These are phyloP conservation scores for Colletotrichum musae DNA, from an alignment of 2,329 filamentous ascomycete genomes.

Conservation along the genomic window DNA sequence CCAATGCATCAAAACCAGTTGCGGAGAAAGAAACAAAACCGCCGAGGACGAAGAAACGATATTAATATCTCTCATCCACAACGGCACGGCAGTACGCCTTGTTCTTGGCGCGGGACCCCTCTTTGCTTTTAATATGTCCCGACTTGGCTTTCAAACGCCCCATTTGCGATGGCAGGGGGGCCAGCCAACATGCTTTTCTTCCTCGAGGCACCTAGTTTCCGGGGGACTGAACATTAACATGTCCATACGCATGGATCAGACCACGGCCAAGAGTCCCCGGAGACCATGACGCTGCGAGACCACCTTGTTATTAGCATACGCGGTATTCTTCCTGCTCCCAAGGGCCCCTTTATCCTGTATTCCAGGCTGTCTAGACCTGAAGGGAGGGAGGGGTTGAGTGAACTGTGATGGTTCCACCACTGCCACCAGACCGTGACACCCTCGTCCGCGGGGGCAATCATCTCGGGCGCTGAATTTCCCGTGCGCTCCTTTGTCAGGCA, in stretches of 20 bases:
- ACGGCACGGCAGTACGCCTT: neutral
- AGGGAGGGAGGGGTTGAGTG: neutral
- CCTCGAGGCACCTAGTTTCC: neutral
- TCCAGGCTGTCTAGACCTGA: too few relatives aligned
- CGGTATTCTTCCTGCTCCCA: constrained; percentile 1
- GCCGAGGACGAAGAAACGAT: constrained; percentile 2
- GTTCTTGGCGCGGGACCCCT: constrained; percentile 28
- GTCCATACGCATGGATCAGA: constrained; percentile 7
- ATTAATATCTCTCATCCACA: constrained; percentile 5
- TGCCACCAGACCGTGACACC: neutral
- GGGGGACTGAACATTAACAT: constrained; percentile 20
- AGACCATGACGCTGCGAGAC: neutral
- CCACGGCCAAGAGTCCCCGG: constrained; percentile 1
- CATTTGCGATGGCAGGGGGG: constrained; percentile 2
- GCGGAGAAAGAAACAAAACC: constrained; percentile 15
- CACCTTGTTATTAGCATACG: neutral
- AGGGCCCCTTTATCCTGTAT: neutral
- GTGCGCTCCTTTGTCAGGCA: constrained; percentile 10
- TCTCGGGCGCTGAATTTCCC: constrained; percentile 8
- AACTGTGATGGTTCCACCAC: neutral
- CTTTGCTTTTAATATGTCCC: constrained; percentile 26
- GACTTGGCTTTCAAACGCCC: constrained; percentile 23
- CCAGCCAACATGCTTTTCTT: neutral
- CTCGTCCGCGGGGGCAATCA: constrained; percentile 10
- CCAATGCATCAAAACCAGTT: constrained; percentile 26